phyloP scores from a whole-genome alignment of 2,329 filamentous ascomycete species.

The Scedosporium minutisporum region DNA sequence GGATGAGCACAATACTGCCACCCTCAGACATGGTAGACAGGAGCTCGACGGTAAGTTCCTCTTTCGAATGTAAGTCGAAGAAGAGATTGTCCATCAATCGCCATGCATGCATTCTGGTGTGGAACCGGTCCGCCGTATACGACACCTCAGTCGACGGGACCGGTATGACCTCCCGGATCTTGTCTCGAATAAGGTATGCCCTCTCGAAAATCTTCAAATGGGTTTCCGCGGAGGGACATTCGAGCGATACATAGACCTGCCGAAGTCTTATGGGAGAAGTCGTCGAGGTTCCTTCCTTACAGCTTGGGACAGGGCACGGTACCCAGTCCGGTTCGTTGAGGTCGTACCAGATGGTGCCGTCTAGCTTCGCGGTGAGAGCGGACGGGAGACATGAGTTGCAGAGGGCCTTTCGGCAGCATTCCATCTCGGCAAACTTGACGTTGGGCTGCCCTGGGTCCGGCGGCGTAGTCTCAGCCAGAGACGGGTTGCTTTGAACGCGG shows the following conservation, averaged over 20 bases:
- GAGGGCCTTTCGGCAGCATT: conserved; percentile 10
- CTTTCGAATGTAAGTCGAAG: background rate
- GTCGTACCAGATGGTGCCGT: conserved; percentile 10
- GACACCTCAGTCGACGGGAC: background rate
- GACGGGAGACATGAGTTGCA: conserved; percentile 10
- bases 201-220: background rate
- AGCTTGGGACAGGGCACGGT: conserved; percentile 8
- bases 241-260: background rate
- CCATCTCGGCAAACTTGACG: background rate
- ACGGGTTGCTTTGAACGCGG: background rate
- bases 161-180: background rate
- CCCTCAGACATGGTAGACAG: background rate
- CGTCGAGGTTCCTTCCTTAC: background rate
- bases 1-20: background rate
- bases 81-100: background rate
- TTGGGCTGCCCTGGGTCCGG: no score
- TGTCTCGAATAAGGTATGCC: background rate
- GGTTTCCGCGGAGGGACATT: background rate
- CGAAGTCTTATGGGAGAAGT: background rate
- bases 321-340: conserved; percentile 8
- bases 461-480: background rate
- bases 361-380: conserved; percentile 1
- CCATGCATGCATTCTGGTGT: background rate
- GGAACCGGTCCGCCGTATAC: background rate
- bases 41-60: background rate